Conservation (phyloP, 345 rosid species). For the Crucihimalaya himalaica region DNA sequence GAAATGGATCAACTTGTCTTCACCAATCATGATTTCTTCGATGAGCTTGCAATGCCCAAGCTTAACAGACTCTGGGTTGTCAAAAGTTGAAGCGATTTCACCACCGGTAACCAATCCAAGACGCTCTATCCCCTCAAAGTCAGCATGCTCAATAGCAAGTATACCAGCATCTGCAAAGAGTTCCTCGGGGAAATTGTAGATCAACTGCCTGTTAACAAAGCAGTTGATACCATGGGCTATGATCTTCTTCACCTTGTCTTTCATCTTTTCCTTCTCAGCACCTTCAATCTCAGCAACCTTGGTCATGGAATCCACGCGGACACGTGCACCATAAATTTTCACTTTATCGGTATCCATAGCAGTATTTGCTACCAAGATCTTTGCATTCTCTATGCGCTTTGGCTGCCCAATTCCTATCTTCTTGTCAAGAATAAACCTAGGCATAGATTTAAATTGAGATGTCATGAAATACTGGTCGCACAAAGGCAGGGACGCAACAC, state of each 20-base stretch:
- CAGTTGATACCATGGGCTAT: conserved; percentile 91
- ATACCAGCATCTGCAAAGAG: conserved; percentile 97
- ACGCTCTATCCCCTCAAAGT: conserved; percentile 97
- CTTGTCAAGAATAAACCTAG: conserved; percentile 97
- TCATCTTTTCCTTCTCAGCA: conserved; percentile 99
- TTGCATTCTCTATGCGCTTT: conserved; percentile 91
- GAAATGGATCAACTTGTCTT: conserved; percentile 94
- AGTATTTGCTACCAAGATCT: conserved; percentile 95
- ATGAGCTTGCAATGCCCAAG: conserved; percentile 94
- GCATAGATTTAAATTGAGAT: conserved; percentile 17
- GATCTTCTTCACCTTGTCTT: conserved; percentile 96
- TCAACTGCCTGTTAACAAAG: conserved; percentile 97
- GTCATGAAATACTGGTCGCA: background rate
- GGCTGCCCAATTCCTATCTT: conserved; percentile 98
- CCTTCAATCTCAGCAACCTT: conserved; percentile 97
- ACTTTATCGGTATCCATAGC: conserved; percentile 99
- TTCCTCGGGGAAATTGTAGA: conserved; percentile 97
- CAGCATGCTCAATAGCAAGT: conserved; percentile 99
- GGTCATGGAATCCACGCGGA: conserved; percentile 98
- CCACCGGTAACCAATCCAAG: conserved; percentile 95
- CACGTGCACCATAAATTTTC: conserved; percentile 97
- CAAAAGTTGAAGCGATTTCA: conserved; percentile 96
- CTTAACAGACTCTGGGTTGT: conserved; percentile 96
- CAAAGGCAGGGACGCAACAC: background rate
- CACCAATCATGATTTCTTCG: conserved; percentile 99